Conservation (phyloP, 352 stramenopile species). For the Phytophthora idaei region DNA sequence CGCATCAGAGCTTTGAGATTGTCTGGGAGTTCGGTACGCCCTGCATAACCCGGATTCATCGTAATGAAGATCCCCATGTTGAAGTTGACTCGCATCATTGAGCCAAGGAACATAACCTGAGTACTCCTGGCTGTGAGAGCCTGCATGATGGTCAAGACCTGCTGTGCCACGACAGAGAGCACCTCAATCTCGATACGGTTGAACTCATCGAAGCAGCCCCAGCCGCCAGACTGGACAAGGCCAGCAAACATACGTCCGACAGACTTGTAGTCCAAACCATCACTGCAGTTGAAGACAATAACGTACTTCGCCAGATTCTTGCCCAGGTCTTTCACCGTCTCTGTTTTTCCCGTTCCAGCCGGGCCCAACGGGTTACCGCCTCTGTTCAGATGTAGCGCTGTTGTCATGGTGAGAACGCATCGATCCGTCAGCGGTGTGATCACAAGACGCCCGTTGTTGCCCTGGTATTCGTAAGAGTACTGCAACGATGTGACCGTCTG, state of each 20-base stretch:
- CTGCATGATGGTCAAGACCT: constrained; percentile 92
- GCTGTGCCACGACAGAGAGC: constrained; percentile 92
- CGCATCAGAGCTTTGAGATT: constrained; percentile 89
- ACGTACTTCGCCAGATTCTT: constrained; percentile 95
- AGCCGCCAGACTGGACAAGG: constrained; percentile 92
- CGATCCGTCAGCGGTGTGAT: constrained; percentile 94
- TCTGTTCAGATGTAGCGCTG: constrained; percentile 90
- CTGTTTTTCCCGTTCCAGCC: constrained; percentile 93
- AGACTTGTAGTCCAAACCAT: constrained; percentile 95
- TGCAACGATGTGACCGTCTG: constrained; percentile 87
- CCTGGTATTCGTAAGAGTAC: constrained; percentile 89
- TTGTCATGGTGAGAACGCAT: constrained; percentile 94
- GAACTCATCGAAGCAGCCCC: constrained; percentile 96
- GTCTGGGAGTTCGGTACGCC: constrained; percentile 88
- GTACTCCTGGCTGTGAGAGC: constrained; percentile 77
- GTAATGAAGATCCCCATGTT: constrained; percentile 94
- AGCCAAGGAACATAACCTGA: constrained; percentile 86
- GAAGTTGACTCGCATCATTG: constrained; percentile 84
- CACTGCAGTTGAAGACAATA: constrained; percentile 95
- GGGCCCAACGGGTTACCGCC: constrained; percentile 92
- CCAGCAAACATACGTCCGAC: constrained; percentile 94
- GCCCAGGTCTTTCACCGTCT: constrained; percentile 94
- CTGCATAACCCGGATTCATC: constrained; percentile 93
- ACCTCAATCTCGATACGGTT: constrained; percentile 97
- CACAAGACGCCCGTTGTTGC: constrained; percentile 90